Base-by-base conservation (phyloP, 2,329 filamentous ascomycete genomes). In the Fusarium equiseti region DNA sequence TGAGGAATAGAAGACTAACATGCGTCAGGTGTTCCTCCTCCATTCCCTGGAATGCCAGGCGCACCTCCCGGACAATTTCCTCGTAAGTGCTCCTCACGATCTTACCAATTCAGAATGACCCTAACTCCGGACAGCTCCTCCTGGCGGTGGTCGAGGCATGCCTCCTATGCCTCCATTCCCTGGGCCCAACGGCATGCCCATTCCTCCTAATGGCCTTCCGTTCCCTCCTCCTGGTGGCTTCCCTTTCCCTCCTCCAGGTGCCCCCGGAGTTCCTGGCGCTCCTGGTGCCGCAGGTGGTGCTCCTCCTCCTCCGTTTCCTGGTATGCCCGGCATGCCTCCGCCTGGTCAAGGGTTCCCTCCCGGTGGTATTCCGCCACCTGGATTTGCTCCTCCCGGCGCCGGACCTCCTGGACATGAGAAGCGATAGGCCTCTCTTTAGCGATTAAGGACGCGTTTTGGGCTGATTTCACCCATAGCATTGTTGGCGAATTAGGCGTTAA, bases 41-140 rank as follows among this genome's bases (percentile, higher is more conserved):
- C 88, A 27, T 91, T 90, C 74, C 86, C 85, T 52, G 84, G 83
- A 53, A 82, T 86, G 79, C 83, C 81, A 31, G 81, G 80, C 43
- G 81, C 76, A 7, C 80, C 81, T 35, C 81, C 83, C 71, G 79
- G 79, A 31, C 76, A 77, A 46, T 80, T 83, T 32, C 80, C 88
- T 78, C 88, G 88, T 90, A 88, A 76, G 87, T 85, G 32, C 50
- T 22, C 32, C 22, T 22, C 32, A 24, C 15, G 5, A 9, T 31
- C 24, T 15, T 43, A 15, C 9, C 9, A 22, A 8, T 24, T 24
- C 27, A 50, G 27, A 16, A 5, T 18, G 26, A 27, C 27, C 10
- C 64, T 78, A 59, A 76, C 58, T 46, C 22, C 20, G 44, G 50
- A 24, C 26, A 66, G 75, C 77, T 86, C 86, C 86, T 64, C 87